These are phyloP conservation scores for Coemansia sp. DNA, from an alignment of 192 early-diverging fungal species.

Conservation along the genomic window DNA sequence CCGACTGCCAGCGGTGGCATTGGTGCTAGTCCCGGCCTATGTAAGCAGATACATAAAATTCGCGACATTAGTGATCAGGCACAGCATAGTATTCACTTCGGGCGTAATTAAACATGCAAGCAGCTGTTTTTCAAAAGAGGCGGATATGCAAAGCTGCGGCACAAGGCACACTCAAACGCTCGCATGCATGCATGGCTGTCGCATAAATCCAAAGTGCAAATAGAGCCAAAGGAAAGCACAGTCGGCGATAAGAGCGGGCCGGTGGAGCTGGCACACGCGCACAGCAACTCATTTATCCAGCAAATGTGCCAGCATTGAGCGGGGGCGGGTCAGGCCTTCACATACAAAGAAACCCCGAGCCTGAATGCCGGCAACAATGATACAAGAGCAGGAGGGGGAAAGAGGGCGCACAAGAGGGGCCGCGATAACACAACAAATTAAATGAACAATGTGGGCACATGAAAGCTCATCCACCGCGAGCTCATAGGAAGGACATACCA, in stretches of 20 bases:
- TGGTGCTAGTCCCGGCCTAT: constrained; percentile 27
- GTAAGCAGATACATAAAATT: neutral
- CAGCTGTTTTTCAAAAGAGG: neutral
- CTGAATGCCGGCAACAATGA: neutral
- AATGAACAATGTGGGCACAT: neutral
- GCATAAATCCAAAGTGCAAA: neutral
- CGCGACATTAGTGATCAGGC: neutral
- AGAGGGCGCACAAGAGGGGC: neutral
- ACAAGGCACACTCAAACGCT: neutral
- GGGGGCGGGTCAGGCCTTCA: neutral
- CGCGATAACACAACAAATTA: neutral
- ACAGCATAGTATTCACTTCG: neutral
- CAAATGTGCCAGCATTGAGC: neutral
- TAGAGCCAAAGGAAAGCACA: neutral
- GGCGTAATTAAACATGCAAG: neutral
- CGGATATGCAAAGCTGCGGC: neutral
- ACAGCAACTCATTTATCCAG: neutral
- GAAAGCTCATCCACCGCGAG: neutral
- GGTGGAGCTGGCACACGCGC: neutral
- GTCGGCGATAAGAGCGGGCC: neutral
- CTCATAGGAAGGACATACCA: constrained; percentile 23
- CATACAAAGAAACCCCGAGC: neutral
- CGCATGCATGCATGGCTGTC: neutral
- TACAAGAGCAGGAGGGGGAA: neutral
- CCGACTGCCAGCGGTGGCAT: constrained; percentile 21